Evolutionary conservation across 169 alveolate species (phyloP).

Genomic region (Plasmodium adleri): DNA sequence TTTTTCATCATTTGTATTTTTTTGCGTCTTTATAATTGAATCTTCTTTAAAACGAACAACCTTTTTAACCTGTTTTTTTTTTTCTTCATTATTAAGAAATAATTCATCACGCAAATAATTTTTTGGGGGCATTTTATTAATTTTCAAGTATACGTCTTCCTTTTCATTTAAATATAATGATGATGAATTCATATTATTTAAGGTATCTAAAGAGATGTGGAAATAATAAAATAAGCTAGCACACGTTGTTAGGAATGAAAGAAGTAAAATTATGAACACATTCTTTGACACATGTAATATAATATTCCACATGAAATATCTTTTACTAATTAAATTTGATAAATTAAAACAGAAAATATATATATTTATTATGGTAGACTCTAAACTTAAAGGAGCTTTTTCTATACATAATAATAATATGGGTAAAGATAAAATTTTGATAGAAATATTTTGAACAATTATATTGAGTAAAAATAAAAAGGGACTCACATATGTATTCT

Average conservation of each 20-base stretch:
- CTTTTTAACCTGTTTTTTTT: slow-evolving; percentile 20
- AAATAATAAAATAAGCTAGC: slow-evolving; percentile 51
- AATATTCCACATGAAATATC: slow-evolving; percentile 70
- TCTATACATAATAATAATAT: slow-evolving; percentile 55
- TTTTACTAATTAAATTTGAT: slow-evolving; percentile 64
- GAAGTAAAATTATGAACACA: slow-evolving; percentile 59
- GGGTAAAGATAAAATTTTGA: slow-evolving; percentile 60
- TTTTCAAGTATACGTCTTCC: slow-evolving; percentile 35
- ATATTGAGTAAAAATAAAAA: slow-evolving; percentile 45
- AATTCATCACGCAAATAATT: slow-evolving; percentile 12
- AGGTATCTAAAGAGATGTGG: slow-evolving; percentile 41
- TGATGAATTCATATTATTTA: slow-evolving; percentile 36
- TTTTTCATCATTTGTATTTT: slow-evolving; percentile 31
- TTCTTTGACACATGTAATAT: slow-evolving; percentile 56
- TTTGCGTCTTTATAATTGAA: background rate
- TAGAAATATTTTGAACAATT: slow-evolving; percentile 60
- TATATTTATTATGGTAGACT: slow-evolving; percentile 51
- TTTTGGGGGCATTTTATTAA: slow-evolving; percentile 6
- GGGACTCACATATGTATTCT: slow-evolving; percentile 65
- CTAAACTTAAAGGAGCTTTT: slow-evolving; percentile 66
- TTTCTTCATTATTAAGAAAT: slow-evolving; percentile 36
- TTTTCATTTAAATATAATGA: slow-evolving; percentile 32
- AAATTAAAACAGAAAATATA: slow-evolving; percentile 67
- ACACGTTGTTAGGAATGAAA: slow-evolving; percentile 66
- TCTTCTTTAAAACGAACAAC: slow-evolving; percentile 70